Evolutionary conservation across 108 stramenopile species (phyloP).

Genomic region (Skeletonema marinoi): DNA sequence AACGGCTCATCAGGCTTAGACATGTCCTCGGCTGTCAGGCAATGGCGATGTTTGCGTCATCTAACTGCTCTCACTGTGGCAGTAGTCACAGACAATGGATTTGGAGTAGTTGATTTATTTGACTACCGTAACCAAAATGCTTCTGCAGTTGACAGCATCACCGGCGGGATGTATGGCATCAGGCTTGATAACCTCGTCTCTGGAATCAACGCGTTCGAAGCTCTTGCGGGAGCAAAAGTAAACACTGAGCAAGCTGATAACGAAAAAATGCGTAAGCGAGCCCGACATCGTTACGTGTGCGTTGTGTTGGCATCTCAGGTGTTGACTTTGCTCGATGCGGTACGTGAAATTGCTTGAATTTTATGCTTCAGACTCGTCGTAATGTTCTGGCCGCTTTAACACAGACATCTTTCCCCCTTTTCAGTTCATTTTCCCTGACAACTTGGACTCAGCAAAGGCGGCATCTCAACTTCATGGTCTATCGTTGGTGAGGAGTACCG

Average conservation of each 20-base stretch:
- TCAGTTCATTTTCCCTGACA: conserved; percentile 81
- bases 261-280: conserved; percentile 10
- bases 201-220: conserved; percentile 48
- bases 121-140: conserved; percentile 56
- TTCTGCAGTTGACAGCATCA: conserved; percentile 53
- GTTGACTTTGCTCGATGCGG: conserved; percentile 75
- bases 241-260: conserved; percentile 9
- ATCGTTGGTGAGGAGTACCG: conserved; percentile 72
- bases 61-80: conserved; percentile 68
- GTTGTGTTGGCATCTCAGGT: conserved; percentile 69
- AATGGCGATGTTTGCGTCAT: conserved; percentile 80
- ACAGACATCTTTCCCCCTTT: not conserved
- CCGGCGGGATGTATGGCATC: conserved; percentile 71
- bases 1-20: conserved; percentile 64
- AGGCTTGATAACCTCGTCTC: conserved; percentile 58
- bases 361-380: not conserved
- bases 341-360: not conserved
- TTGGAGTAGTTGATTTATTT: conserved; percentile 67
- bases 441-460: conserved; percentile 60
- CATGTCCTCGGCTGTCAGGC: conserved; percentile 66
- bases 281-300: conserved; percentile 40
- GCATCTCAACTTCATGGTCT: conserved; percentile 80
- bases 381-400: not conserved
- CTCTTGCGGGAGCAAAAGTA: conserved; percentile 46
- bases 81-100: conserved; percentile 64